Evolutionary conservation across 495 filamentous ascomycete species (phyloP).

Genomic region (Neurospora sublineolata): DNA sequence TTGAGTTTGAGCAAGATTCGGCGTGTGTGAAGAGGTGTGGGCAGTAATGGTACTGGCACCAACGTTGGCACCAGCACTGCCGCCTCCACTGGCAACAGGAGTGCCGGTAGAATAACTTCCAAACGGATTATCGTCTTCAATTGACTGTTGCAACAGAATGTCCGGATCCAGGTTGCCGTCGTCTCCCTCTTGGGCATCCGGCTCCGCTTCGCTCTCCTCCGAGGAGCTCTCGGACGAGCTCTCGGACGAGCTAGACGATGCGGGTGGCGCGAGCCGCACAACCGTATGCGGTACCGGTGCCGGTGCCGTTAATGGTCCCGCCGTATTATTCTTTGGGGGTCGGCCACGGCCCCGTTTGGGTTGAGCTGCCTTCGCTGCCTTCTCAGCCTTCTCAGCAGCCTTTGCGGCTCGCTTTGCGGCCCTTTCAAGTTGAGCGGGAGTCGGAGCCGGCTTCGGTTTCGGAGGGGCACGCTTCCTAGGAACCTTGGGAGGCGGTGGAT

Average conservation of each 20-base stretch:
- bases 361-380: background rate
- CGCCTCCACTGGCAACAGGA: background rate
- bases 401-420: background rate
- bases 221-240: background rate
- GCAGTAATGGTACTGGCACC: background rate
- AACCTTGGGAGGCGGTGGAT: constrained; percentile 10
- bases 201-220: background rate
- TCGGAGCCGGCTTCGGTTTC: constrained; percentile 2
- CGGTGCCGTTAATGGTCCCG: background rate
- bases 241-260: background rate
- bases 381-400: background rate
- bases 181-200: background rate
- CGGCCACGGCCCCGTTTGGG: constrained; percentile 1
- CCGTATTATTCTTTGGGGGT: background rate
- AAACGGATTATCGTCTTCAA: background rate
- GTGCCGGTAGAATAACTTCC: background rate
- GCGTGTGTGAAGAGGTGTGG: background rate
- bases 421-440: background rate
- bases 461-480: background rate
- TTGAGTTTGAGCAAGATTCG: background rate
- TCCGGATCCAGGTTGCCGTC: background rate
- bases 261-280: background rate
- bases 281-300: background rate
- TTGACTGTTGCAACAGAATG: background rate
- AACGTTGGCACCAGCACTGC: background rate